Percentiles rank a stretch among this genome's conserved stretches.
Conservation (phyloP, 1,139 yeast genomes). For the Hansenula anomala region DNA sequence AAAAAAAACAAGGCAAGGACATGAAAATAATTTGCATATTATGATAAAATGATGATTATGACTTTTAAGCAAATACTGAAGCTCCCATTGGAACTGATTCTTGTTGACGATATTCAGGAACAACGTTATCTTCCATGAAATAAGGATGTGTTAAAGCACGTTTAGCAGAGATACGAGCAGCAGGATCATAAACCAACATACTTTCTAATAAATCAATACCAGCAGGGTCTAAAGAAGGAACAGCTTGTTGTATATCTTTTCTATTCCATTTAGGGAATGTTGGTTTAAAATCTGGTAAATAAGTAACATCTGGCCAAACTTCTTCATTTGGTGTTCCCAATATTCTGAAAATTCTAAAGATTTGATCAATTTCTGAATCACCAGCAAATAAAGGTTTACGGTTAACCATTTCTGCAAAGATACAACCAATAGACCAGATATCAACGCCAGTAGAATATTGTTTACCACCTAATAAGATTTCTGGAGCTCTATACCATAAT, state of each 20-base stretch:
- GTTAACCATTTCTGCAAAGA: slow-evolving; percentile 97
- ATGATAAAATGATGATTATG: too few relatives aligned
- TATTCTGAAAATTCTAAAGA: slow-evolving; percentile 86
- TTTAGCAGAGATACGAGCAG: slow-evolving; percentile 90
- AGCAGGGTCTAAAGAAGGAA: slow-evolving; percentile 75
- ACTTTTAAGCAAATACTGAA: slow-evolving; percentile 16
- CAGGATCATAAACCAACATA: slow-evolving; percentile 88
- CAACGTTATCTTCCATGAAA: slow-evolving; percentile 52
- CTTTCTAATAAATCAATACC: slow-evolving; percentile 82
- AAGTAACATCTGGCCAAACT: slow-evolving; percentile 93
- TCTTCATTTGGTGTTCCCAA: slow-evolving; percentile 95
- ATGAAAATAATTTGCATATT: too few relatives aligned
- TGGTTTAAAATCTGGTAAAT: slow-evolving; percentile 90
- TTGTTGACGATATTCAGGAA: slow-evolving; percentile 21
- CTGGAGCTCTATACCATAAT: slow-evolving; percentile 97
- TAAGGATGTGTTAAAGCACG: slow-evolving; percentile 89
- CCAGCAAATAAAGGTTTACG: slow-evolving; percentile 96
- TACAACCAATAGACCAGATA: slow-evolving; percentile 98
- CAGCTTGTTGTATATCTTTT: slow-evolving; percentile 63
- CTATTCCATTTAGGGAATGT: slow-evolving; percentile 95
- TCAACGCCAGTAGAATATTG: slow-evolving; percentile 98
- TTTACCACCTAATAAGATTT: slow-evolving; percentile 89
- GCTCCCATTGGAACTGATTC: slow-evolving; percentile 24
- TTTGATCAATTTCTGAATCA: slow-evolving; percentile 96
- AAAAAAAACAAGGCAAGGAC: too few relatives aligned